These are phyloP conservation scores for Magnaporthales sp. DNA, from an alignment of 2,329 filamentous ascomycete species.

Conservation along the genomic window DNA sequence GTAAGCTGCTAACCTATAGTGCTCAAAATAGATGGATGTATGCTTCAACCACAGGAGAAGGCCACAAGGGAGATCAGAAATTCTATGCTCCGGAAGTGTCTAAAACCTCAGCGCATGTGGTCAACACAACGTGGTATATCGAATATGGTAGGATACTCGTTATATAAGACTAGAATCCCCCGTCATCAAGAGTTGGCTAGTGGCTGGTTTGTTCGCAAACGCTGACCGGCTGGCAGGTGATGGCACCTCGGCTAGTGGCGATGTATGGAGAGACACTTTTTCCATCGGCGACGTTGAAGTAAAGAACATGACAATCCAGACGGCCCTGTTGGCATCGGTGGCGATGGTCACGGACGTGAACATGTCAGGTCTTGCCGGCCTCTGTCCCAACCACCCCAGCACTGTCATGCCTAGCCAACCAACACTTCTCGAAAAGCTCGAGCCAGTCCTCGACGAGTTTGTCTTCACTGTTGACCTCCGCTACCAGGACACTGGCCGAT, in stretches of 20 bases:
- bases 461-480: slow-evolving; percentile 42
- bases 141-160: slow-evolving; percentile 28
- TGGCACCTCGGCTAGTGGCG: slow-evolving; percentile 33
- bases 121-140: slow-evolving; percentile 38
- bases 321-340: slow-evolving; percentile 29
- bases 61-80: slow-evolving; percentile 33
- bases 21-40: slow-evolving; percentile 39
- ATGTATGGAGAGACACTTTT: slow-evolving; percentile 42
- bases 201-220: background rate
- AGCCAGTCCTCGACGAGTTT: slow-evolving; percentile 26
- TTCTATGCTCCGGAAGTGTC: slow-evolving; percentile 38
- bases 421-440: slow-evolving; percentile 35
- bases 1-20: slow-evolving; percentile 6
- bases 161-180: background rate
- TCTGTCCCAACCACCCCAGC: slow-evolving; percentile 37
- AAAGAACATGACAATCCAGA: slow-evolving; percentile 37
- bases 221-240: slow-evolving; percentile 22
- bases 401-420: slow-evolving; percentile 33
- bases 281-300: slow-evolving; percentile 34
- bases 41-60: slow-evolving; percentile 36
- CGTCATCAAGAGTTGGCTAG: background rate
- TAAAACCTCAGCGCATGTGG: slow-evolving; percentile 29
- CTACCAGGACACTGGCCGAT: slow-evolving; percentile 36
- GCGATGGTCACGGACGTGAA: slow-evolving; percentile 32
- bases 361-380: slow-evolving; percentile 43